phyloP scores from a whole-genome alignment of 2,329 filamentous ascomycete species.

The Neonectria punicea region DNA sequence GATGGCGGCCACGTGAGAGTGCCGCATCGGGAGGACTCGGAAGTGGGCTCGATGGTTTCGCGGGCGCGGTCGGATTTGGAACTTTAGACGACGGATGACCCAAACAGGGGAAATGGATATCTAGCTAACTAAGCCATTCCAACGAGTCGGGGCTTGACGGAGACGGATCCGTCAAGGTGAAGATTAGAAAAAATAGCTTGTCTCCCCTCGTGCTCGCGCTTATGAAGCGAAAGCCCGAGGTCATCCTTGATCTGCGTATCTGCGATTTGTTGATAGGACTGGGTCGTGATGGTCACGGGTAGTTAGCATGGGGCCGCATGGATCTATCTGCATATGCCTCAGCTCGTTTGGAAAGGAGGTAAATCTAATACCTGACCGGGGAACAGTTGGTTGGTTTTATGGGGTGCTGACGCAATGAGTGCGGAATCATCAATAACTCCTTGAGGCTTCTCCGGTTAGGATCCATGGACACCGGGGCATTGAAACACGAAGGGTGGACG shows the following conservation, averaged over 20 bases:
- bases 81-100: neutral
- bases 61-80: constrained; percentile 12
- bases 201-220: neutral
- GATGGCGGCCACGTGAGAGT: constrained; percentile 32
- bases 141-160: neutral
- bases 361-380: neutral
- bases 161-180: constrained; percentile 2
- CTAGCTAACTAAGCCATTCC: neutral
- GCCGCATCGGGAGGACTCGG: constrained; percentile 39
- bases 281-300: constrained; percentile 1
- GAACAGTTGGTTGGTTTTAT: neutral
- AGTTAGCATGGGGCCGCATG: neutral
- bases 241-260: neutral
- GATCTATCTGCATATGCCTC: constrained; percentile 6
- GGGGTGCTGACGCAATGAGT: neutral
- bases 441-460: neutral
- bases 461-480: neutral
- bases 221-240: constrained; percentile 2
- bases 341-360: constrained; percentile 2
- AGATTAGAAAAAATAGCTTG: neutral
- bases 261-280: constrained; percentile 3
- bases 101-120: neutral
- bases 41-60: constrained; percentile 1
- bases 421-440: neutral
- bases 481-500: neutral